Conservation (phyloP, 106 monocot genomes). For the Allium fistulosum region DNA sequence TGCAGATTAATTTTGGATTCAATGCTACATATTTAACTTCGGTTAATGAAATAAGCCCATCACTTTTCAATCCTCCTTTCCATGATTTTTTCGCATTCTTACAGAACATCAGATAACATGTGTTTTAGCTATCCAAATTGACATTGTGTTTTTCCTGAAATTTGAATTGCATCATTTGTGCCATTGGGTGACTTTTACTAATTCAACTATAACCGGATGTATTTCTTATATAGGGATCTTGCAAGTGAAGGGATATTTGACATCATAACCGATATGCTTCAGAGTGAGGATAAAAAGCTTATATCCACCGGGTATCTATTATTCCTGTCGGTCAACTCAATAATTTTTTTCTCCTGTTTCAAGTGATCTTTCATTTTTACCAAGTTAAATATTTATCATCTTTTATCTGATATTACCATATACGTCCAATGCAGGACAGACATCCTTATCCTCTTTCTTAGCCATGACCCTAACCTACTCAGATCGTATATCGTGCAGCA, state of each 20-base stretch:
- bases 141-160: no score
- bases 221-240: slow-evolving; percentile 57
- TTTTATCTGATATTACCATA: slow-evolving; percentile 5
- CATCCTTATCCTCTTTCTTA: slow-evolving; percentile 57
- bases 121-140: no score
- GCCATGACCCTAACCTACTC: slow-evolving; percentile 51
- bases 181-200: no score
- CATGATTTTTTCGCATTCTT: no score
- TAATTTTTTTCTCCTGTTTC: background rate
- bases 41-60: no score
- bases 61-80: no score
- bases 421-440: slow-evolving; percentile 43
- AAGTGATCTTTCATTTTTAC: background rate
- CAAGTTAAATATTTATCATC: background rate
- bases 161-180: no score
- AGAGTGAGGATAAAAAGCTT: slow-evolving; percentile 79
- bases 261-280: slow-evolving; percentile 66
- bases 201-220: no score
- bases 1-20: no score
- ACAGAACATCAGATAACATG: no score
- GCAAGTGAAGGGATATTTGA: slow-evolving; percentile 90
- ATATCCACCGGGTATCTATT: slow-evolving; percentile 73
- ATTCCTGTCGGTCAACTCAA: slow-evolving; percentile 1
- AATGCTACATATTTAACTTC: no score
- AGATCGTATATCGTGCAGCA: slow-evolving; percentile 57